These are phyloP conservation scores for Lactarius vividus DNA, from an alignment of 768 basidiomycete genomes.

Conservation along the genomic window DNA sequence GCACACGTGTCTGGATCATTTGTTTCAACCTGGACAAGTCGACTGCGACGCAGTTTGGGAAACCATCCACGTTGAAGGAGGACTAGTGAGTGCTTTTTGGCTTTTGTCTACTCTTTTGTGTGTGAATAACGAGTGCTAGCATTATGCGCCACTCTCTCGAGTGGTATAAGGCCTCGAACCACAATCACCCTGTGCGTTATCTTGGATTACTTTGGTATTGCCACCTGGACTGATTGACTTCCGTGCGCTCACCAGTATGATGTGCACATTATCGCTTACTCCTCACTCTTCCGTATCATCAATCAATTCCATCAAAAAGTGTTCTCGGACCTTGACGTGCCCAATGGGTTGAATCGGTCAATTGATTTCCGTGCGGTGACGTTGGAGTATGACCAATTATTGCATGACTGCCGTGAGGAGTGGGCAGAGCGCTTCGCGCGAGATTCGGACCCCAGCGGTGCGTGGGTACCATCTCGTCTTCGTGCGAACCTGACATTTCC, in stretches of 20 bases:
- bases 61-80: conserved; percentile 72
- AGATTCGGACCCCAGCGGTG: conserved; percentile 25
- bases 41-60: conserved; percentile 85
- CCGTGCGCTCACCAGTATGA: conserved; percentile 12
- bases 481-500: not conserved
- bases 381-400: conserved; percentile 17
- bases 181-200: conserved; percentile 23
- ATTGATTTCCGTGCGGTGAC: conserved; percentile 28
- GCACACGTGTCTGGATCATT: conserved; percentile 86
- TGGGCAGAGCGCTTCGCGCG: conserved; percentile 23
- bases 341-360: conserved; percentile 21
- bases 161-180: conserved; percentile 26
- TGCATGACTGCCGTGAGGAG: conserved; percentile 22
- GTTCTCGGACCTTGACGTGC: conserved; percentile 25
- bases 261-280: conserved; percentile 26
- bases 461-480: not conserved
- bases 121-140: conserved; percentile 1
- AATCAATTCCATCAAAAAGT: conserved; percentile 25
- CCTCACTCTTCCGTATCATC: conserved; percentile 25
- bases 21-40: conserved; percentile 92
- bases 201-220: too few relatives aligned
- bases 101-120: not conserved
- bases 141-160: conserved; percentile 22
- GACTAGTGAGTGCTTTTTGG: conserved; percentile 64
- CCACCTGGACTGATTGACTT: not conserved